phyloP scores from a whole-genome alignment of 495 filamentous ascomycete genomes.

The Pseudotulostoma volvatum region DNA sequence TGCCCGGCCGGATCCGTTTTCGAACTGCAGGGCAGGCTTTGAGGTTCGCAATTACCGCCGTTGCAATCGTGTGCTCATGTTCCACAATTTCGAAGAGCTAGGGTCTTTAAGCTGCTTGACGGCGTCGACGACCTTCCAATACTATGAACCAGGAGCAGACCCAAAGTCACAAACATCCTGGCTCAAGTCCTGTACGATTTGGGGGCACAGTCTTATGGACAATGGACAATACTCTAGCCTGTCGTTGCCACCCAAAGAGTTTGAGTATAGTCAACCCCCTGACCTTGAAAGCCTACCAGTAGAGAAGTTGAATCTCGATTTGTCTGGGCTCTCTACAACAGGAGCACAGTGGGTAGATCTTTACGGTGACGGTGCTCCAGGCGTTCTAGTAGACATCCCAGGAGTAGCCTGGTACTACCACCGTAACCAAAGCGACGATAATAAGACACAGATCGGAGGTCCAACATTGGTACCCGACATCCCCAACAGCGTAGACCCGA shows the following conservation, averaged over 20 bases:
- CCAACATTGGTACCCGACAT: no score
- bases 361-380: constrained; percentile 14
- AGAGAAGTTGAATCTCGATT: not conserved
- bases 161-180: no score
- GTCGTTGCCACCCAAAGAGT: constrained; percentile 6
- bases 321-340: not conserved
- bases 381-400: not conserved
- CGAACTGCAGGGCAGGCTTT: constrained; percentile 10
- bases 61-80: constrained; percentile 19
- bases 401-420: not conserved
- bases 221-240: no score
- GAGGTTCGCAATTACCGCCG: constrained; percentile 18
- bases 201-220: no score
- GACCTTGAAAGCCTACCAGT: not conserved
- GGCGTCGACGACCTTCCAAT: constrained; percentile 3
- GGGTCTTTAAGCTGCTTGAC: constrained; percentile 8
- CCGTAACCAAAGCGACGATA: no score
- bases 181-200: no score
- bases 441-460: no score
- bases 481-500: no score
- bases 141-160: no score
- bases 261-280: constrained; percentile 2
- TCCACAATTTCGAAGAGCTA: constrained; percentile 17
- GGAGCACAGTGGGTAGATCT: constrained; percentile 14
- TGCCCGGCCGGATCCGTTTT: constrained; percentile 15